These are phyloP conservation scores for Lactifluus subvellereus DNA, from an alignment of 768 basidiomycete species.

Conservation along the genomic window DNA sequence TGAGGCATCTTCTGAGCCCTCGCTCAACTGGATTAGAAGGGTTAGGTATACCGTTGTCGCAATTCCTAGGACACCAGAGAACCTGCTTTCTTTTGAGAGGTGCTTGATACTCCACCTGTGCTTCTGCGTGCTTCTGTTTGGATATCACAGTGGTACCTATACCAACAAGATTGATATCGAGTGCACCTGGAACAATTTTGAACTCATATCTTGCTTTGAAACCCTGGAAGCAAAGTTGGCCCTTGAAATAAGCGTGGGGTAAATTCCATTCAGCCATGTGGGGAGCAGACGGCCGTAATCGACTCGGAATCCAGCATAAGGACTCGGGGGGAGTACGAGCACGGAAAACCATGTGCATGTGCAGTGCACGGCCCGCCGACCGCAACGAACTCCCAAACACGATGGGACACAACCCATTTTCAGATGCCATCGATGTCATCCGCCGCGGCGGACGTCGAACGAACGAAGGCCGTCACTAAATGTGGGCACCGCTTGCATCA, in stretches of 20 bases:
- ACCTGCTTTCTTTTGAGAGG: no score
- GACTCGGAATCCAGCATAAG: not conserved
- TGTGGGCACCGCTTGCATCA: no score
- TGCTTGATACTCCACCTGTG: not conserved
- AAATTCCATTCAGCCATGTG: not conserved
- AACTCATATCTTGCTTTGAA: not conserved
- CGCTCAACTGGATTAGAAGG: not conserved
- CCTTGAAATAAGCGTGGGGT: not conserved
- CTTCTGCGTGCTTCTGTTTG: not conserved
- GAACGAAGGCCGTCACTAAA: no score
- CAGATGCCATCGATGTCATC: no score
- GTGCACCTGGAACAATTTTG: not conserved
- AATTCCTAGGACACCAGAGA: no score
- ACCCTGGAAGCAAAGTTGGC: not conserved
- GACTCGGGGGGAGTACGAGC: no score
- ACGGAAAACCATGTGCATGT: no score
- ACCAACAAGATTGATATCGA: not conserved
- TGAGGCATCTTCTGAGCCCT: not conserved
- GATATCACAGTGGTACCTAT: not conserved
- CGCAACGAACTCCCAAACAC: not conserved
- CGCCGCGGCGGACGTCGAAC: no score
- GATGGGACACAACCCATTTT: no score
- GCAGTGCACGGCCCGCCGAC: not conserved
- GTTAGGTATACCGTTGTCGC: no score
- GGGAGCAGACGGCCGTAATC: no score